Percentiles rank a stretch among this genome's conserved stretches.
These are phyloP conservation scores for Marchantia polymorpha DNA, from an alignment of 225 moss, liverwort and hornwort species.

Conservation along the genomic window DNA sequence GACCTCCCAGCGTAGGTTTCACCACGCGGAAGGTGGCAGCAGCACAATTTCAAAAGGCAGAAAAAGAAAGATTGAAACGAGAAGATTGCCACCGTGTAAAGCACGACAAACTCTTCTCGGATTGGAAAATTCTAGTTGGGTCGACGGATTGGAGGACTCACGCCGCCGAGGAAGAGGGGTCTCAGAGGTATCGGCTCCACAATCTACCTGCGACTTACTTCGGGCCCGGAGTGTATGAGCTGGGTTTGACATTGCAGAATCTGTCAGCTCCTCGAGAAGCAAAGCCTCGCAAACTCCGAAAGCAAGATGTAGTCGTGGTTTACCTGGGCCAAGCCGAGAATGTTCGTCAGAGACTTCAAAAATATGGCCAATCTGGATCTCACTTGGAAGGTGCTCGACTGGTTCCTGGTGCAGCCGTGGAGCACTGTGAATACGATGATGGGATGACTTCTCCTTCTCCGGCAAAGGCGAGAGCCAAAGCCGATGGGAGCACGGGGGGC, in stretches of 20 bases:
- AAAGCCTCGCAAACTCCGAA: conserved; percentile 38
- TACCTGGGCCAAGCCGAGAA: conserved; percentile 84
- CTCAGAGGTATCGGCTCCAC: conserved; percentile 58
- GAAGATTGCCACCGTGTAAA: conserved; percentile 82
- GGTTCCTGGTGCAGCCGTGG: conserved; percentile 2
- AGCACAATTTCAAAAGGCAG: conserved; percentile 16
- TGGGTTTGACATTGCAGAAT: conserved; percentile 65
- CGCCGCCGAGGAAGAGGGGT: conserved; percentile 63
- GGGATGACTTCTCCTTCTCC: conserved; percentile 18
- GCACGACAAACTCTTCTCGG: conserved; percentile 88
- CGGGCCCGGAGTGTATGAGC: conserved; percentile 80
- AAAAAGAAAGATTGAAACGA: conserved; percentile 54
- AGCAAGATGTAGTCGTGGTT: conserved; percentile 73
- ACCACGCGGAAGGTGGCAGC: conserved; percentile 10
- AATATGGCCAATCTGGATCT: conserved; percentile 86
- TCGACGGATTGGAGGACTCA: conserved; percentile 85
- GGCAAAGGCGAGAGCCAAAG: neutral
- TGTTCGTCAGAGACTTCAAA: conserved; percentile 72
- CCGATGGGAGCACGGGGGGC: neutral
- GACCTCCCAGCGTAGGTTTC: conserved; percentile 9
- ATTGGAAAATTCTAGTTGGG: conserved; percentile 91
- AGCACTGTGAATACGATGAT: conserved; percentile 19
- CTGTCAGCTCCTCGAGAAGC: conserved; percentile 19
- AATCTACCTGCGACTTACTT: conserved; percentile 63
- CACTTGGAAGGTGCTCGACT: conserved; percentile 75